Base-by-base conservation (phyloP, 1,284 basidiomycete species). In the Austroboletus novae-zelandiae region DNA sequence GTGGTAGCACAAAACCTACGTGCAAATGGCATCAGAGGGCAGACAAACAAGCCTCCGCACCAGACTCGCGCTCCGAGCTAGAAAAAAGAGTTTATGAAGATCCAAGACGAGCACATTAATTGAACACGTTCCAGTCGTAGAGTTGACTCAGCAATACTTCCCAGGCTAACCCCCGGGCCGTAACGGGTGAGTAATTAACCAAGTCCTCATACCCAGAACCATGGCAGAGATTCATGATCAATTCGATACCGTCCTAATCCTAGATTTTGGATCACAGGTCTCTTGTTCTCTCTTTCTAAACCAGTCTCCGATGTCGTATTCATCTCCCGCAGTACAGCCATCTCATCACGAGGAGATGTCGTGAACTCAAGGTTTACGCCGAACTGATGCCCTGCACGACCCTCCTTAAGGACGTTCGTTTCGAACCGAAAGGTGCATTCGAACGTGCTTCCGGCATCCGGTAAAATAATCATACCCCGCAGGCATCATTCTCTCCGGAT, bases 401-500 rank as follows among this genome's bases (percentile, higher is more conserved):
- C 50, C 92, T 91, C 74, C 81, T 99, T 58, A 80, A 83, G 58
- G 92, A 98, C 54, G 75, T 99, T 40, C 81, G 81, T 47, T 99
- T 97, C 83, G 94, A 89, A 67, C 97, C 97, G 3, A 98, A 96
- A 76, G 96, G 94, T 93, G 50, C 48, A 54, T 4, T 35, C 5
- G 13, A n/a, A 34, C 32, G 32, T 20, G 40, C 10, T 29, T 15
- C 17, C 7, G 7, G 31, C 17, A 15, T 34, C 17, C 34, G 9
- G 14, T 1, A 30, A 18, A 27, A 27, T 27, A 27, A 4, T 34
- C 15, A 13, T 34, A 34, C 15, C 10, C 10, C 15, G 25, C 39
- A 95, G 94, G 97, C 55, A 89, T 99, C 69, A 98, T 99, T 65
- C 81, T 99, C 40, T 98, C 95, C 41, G 97, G 97, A 51, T 98